Evolutionary conservation across 495 filamentous ascomycete species (phyloP).

Genomic region (Corynascus novoguineensis): DNA sequence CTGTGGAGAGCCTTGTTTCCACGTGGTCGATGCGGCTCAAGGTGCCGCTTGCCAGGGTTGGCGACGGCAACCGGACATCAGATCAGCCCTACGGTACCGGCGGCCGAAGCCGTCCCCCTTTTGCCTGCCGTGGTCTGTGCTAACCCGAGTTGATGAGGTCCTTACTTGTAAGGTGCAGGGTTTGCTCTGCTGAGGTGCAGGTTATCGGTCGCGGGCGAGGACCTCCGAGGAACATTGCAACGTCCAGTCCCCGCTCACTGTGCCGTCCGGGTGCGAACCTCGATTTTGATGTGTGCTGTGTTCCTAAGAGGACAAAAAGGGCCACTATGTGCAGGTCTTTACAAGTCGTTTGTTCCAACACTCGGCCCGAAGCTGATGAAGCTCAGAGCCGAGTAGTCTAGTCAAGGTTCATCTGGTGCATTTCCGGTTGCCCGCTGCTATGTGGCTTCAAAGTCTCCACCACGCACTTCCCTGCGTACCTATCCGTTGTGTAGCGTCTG

Average conservation of each 20-base stretch:
- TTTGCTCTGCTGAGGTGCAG: background rate
- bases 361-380: background rate
- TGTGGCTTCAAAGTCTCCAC: too few relatives aligned
- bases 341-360: background rate
- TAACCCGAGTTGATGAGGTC: background rate
- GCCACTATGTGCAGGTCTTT: background rate
- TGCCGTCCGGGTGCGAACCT: background rate
- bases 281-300: background rate
- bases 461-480: background rate
- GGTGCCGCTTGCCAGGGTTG: slow-evolving; percentile 1
- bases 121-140: slow-evolving; percentile 16
- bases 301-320: background rate
- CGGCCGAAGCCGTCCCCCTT: background rate
- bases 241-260: background rate
- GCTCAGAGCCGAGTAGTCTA: background rate
- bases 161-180: background rate
- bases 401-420: background rate
- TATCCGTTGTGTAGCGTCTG: too few relatives aligned
- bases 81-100: slow-evolving; percentile 7
- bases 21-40: slow-evolving; percentile 32
- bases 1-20: slow-evolving; percentile 25
- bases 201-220: background rate
- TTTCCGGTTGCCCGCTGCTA: background rate
- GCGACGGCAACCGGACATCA: slow-evolving; percentile 2
- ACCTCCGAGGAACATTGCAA: background rate